Base-by-base conservation (phyloP, 2,329 filamentous ascomycete genomes). In the Penicillium frequentans region DNA sequence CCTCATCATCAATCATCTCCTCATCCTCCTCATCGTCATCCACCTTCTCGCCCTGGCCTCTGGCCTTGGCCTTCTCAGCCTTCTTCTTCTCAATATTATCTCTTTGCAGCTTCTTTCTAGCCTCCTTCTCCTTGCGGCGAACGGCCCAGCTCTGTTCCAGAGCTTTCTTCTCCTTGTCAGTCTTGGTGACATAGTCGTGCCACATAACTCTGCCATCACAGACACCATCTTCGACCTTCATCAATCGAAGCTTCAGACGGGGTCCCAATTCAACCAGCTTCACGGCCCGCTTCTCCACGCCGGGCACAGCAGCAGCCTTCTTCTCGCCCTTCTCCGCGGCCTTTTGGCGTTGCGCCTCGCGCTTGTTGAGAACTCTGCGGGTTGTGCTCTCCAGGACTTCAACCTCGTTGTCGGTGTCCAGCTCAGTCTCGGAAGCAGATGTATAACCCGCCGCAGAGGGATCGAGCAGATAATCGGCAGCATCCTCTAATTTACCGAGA, bases 181-280 rank as follows among this genome's bases (percentile, higher is more conserved):
- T 86, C 82, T 99, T 99, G 71, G 88, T 85, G 52, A 98, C 87
- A 71, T 91, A 96, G 72, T 97, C 92, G 74, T 99, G 95, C 95
- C 95, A 99, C 90, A 99, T 90, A 55, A 96, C 84, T 73, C 91
- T 95, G 49, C 95, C 95, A 26, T 85, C 84, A 68, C 92, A 97
- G 7, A 98, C 77, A 1, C 93, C 95, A 67, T 99, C 95, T 71
- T 99, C 95, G 5, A 99, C 93, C 79, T 99, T 99, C 54, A 91
- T 93, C 76, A 99, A 81, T 31, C 93, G 86, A 42, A 99, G 79
- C 59, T 86, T 89, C 89, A 99, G 88, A 53, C 95, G 86, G 1
- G 95, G 95, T 0, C 95, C 95, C 0, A 99, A 79, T 76, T 99
- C 95, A 3, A 96, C 88, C 7, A 99, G 81, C 73, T 96, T 97